Base-by-base conservation (phyloP, 2,329 filamentous ascomycete genomes). In the Penicillium digitatum region DNA sequence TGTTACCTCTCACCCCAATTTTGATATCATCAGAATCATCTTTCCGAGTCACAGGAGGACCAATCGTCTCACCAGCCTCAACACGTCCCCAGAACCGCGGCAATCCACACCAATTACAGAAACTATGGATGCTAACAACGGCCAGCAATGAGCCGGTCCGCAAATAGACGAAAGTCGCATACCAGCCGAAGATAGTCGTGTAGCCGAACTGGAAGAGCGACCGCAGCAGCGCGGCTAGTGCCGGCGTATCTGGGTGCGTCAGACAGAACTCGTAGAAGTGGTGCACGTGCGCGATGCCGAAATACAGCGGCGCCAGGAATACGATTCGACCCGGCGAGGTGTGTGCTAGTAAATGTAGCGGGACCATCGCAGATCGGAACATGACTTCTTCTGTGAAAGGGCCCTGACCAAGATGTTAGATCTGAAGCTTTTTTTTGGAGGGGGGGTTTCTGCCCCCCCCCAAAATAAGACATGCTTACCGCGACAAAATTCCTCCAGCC, bases 251-350 rank as follows among this genome's bases (percentile, higher is more conserved):
- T 9, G 90, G 89, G 65, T 95, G 85, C 1, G 88, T 89, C 54
- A 95, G 79, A 54, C 88, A 83, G 74, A 95, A 96, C 75, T 97
- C 94, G 77, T 96, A 95, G 72, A 95, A 90, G 75, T 99, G 94
- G 74, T 99, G 93, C 45, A 95, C 75, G 75, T 99, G 94, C 8
- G 94, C 92, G 42, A 96, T 85, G 48, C 93, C 93, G 69, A 97
- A 97, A 71, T 96, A 87, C 11, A 96, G 77, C 7, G 93, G 93
- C 1, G 90, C 89, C 11, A 90, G 76, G 74, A 95, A 90, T 67
- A 95, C 83, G 61, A 89, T 90, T 3, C 67, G 75, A 3, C 70
- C 68, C 0, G 77, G 71, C 40, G 81, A 79, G 48, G 84, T 77
- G 42, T 81, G 81, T 20, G 90, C 86, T 47, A 91, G 78, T 29